A percentile compares a stretch with the other conserved stretches of the same genome.
These are phyloP conservation scores for Plasmopara viticola DNA, from an alignment of 352 stramenopile genomes.

Conservation along the genomic window DNA sequence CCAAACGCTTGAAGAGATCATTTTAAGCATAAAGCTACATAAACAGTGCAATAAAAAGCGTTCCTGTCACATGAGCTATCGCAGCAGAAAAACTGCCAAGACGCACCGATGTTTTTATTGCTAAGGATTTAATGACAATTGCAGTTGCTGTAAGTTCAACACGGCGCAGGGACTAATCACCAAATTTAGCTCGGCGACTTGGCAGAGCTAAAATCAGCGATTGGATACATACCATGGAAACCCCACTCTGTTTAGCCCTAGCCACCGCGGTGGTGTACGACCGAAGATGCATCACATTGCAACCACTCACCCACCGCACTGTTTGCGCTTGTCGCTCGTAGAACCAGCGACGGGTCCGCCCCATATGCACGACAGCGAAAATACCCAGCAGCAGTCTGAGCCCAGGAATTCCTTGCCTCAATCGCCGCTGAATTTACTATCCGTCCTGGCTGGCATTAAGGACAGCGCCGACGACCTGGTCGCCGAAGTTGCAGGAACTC, in stretches of 20 bases:
- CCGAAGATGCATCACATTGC: constrained; percentile 9
- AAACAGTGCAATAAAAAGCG: too few species aligned
- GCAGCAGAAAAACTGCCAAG: too few species aligned
- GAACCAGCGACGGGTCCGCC: constrained; percentile 1
- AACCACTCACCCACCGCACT: constrained; percentile 9
- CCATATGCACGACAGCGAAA: constrained; percentile 22
- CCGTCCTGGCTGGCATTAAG: constrained; percentile 17
- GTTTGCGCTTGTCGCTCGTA: not conserved
- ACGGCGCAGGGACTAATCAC: too few species aligned
- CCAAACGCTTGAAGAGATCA: too few species aligned
- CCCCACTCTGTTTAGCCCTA: constrained; percentile 5
- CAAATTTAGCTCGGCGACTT: too few species aligned
- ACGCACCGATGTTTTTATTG: too few species aligned
- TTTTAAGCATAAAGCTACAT: too few species aligned
- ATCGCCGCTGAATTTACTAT: constrained; percentile 5
- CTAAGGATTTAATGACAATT: too few species aligned
- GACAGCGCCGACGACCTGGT: constrained; percentile 69
- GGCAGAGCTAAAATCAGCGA: too few species aligned
- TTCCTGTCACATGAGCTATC: too few species aligned
- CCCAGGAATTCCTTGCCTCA: constrained; percentile 5
- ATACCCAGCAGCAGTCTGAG: constrained; percentile 6
- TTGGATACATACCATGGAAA: too few species aligned
- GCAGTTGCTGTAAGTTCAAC: too few species aligned
- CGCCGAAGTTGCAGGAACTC: constrained; percentile 37
- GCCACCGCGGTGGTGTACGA: not conserved